Conservation (phyloP, 345 rosid species). For the Arabidopsis arenosa region DNA sequence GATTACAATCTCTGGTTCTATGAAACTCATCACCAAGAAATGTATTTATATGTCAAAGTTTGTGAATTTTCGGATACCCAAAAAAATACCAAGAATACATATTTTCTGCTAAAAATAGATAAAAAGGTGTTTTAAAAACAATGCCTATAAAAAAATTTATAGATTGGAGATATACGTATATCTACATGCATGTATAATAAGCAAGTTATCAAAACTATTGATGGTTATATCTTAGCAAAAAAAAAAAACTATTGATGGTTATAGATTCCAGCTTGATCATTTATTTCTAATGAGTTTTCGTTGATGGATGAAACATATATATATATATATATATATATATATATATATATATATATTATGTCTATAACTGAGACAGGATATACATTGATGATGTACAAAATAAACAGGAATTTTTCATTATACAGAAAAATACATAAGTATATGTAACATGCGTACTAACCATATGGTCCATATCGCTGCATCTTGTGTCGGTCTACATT, state of each 20-base stretch:
- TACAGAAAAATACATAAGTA: background rate
- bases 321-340: background rate
- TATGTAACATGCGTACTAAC: constrained; percentile 33
- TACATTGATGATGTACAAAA: background rate
- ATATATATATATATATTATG: background rate
- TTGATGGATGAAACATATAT: background rate
- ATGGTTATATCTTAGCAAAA: no score
- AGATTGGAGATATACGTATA: background rate
- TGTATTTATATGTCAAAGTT: background rate
- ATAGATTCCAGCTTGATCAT: background rate
- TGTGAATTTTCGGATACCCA: background rate
- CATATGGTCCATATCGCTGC: constrained; percentile 22
- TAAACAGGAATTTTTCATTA: background rate
- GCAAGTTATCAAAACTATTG: background rate
- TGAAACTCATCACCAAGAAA: background rate
- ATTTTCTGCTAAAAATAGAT: background rate
- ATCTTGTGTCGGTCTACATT: constrained; percentile 36
- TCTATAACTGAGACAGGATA: constrained; percentile 5
- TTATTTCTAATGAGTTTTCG: background rate
- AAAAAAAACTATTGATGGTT: background rate
- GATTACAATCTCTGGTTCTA: constrained; percentile 10
- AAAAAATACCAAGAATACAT: background rate
- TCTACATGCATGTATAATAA: background rate
- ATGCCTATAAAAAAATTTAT: background rate
- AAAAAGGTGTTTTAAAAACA: background rate